Base-by-base conservation (phyloP, 371 early-diverging fungal genomes). In the Mortierella sp. region DNA sequence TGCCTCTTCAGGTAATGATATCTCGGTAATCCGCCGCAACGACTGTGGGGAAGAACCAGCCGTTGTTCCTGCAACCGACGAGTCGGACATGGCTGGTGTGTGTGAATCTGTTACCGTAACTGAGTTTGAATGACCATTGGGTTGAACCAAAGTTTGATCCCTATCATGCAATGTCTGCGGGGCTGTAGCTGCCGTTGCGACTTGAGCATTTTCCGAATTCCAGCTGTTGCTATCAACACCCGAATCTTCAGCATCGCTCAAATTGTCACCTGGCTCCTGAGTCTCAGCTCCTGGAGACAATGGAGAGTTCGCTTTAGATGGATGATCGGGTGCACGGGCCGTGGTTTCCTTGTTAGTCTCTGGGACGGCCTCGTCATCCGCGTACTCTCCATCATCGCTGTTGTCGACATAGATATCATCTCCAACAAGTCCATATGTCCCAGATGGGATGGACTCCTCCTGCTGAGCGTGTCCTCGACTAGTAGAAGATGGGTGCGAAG, bases 191-290 rank as follows among this genome's bases (percentile, higher is more conserved):
- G 37, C 37, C 37, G 37, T 37, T 37, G 37, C 37, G 9, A 37
- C 37, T 37, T 37, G 37, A 37, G 37, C 37, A 37, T 37, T 37
- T 9, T 37, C 37, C 37, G 37, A 37, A 9, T 28, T 51, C 72
- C 72, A 68, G 6, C 62, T 68, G 29, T 30, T 64, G 37, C 62
- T 71, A 44, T 71, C 77, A 3, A 71, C 65, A 14, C 68, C 77
- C 46, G 77, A 71, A 23, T 76, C 77, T 25, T 76, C 77, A 6
- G 68, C 72, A 12, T 68, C 77, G 44, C 77, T 76, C 44, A 37
- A 16, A n/a, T 66, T 61, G n/a, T 56, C 50, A 5, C 19, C 25
- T 14, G 60, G 23, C 7, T 66, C 75, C 2, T 47, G 55, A 11
- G 16, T 47, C 12, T 19, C 18, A 2, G 44, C 7, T 1, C 9